phyloP scores from a whole-genome alignment of 495 filamentous ascomycete genomes.

The Pyronema omphalodes region DNA sequence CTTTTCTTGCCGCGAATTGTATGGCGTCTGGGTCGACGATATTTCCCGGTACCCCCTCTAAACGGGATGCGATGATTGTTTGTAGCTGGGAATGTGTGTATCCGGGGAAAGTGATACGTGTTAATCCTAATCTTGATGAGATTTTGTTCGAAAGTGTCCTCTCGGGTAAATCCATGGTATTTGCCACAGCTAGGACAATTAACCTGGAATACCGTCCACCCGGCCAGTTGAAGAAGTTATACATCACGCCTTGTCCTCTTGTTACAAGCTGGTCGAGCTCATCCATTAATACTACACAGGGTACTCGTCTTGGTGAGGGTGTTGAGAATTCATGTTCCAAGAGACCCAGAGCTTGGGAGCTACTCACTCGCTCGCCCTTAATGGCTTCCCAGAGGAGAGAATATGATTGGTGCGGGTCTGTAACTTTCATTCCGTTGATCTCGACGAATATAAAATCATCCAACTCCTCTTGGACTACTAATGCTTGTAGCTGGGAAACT shows the following conservation, averaged over 20 bases:
- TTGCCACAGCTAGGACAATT: conserved; percentile 92
- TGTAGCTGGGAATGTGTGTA: conserved; percentile 98
- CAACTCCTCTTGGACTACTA: conserved; percentile 75
- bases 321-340: conserved; percentile 81
- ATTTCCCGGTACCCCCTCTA: conserved; percentile 68
- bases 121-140: conserved; percentile 71
- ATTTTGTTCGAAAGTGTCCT: conserved; percentile 96
- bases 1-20: conserved; percentile 91
- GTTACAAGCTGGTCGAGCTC: conserved; percentile 97
- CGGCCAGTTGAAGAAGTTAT: conserved; percentile 99
- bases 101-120: conserved; percentile 87
- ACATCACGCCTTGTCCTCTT: conserved; percentile 97
- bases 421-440: conserved; percentile 99
- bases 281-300: conserved; percentile 97
- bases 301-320: conserved; percentile 74
- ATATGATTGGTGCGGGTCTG: conserved; percentile 93
- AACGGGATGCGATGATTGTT: conserved; percentile 80
- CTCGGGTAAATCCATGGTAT: conserved; percentile 98
- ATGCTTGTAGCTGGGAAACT: conserved; percentile 65
- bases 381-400: conserved; percentile 90
- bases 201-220: conserved; percentile 71
- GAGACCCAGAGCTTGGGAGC: conserved; percentile 76
- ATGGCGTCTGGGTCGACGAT: conserved; percentile 87
- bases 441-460: conserved; percentile 99
- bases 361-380: conserved; percentile 78